Percentiles rank a stretch among this genome's conserved stretches.
Conservation (phyloP, 305 asterid species). For the Petunia hybrid region DNA sequence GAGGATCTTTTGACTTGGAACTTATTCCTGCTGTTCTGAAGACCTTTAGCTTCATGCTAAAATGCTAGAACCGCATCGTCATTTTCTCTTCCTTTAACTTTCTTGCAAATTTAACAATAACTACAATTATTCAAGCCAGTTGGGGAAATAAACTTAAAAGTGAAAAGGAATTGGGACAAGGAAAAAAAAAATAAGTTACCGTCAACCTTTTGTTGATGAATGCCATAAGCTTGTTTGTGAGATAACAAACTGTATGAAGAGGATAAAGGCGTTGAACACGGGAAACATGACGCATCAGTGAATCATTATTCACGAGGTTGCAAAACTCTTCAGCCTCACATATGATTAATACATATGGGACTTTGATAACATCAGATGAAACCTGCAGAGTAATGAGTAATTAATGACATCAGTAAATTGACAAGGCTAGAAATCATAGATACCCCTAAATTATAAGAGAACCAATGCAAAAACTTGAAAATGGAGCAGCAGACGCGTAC, state of each 20-base stretch:
- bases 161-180: constrained; percentile 16
- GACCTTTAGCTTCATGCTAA: too few species aligned
- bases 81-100: too few species aligned
- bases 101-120: constrained; percentile 16
- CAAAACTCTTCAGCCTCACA: constrained; percentile 94
- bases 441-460: constrained; percentile 26
- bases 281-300: constrained; percentile 66
- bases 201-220: constrained; percentile 81
- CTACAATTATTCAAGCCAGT: constrained; percentile 21
- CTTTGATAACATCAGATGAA: constrained; percentile 53
- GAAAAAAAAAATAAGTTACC: constrained; percentile 34
- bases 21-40: too few species aligned
- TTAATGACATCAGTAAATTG: not conserved
- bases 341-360: constrained; percentile 69
- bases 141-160: not conserved
- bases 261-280: constrained; percentile 71
- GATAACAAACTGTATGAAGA: constrained; percentile 75
- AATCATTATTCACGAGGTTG: constrained; percentile 58
- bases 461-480: constrained; percentile 16
- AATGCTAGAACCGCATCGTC: too few species aligned
- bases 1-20: too few species aligned
- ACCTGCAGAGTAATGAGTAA: constrained; percentile 53
- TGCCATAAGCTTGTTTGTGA: constrained; percentile 82
- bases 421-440: constrained; percentile 31
- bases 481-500: not conserved